Percentiles rank a stretch among this genome's conserved stretches.
These are phyloP conservation scores for Spiromastix sp. DNA, from an alignment of 2,329 filamentous ascomycete genomes.

Conservation along the genomic window DNA sequence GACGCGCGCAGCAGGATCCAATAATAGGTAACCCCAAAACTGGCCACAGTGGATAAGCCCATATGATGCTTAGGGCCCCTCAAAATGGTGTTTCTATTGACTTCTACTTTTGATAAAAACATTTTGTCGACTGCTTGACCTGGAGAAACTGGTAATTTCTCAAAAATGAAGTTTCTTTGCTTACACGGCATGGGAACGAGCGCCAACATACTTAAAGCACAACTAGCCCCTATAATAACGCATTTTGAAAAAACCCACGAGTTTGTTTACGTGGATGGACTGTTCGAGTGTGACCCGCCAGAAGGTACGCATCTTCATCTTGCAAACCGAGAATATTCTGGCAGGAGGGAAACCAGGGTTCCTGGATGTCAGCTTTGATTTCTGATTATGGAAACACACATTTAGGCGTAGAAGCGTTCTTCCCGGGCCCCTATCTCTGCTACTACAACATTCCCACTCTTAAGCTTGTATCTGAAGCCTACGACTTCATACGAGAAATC, in stretches of 20 bases:
- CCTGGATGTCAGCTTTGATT: too few relatives aligned
- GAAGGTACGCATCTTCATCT: conserved; percentile 1
- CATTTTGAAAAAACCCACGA: conserved; percentile 1
- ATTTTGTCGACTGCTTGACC: too few relatives aligned
- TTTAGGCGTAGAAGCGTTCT: background rate
- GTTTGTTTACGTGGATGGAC: conserved; percentile 4
- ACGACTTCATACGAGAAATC: conserved; percentile 2
- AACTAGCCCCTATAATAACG: background rate
- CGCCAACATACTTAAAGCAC: background rate
- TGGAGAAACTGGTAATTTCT: too few relatives aligned
- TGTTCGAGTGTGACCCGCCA: conserved; percentile 1
- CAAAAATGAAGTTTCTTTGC: conserved; percentile 1
- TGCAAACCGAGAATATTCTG: background rate
- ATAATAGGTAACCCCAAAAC: too few relatives aligned
- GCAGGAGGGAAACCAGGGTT: too few relatives aligned
- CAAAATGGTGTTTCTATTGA: too few relatives aligned
- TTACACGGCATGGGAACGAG: conserved; percentile 1
- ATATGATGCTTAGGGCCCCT: too few relatives aligned
- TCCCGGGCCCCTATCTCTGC: conserved; percentile 4
- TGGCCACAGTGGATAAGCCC: too few relatives aligned
- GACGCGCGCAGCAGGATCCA: too few relatives aligned
- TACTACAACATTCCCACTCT: conserved; percentile 3
- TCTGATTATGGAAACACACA: too few relatives aligned
- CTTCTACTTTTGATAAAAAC: too few relatives aligned
- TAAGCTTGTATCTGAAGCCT: background rate